Base-by-base conservation (phyloP, 2,329 filamentous ascomycete genomes). In the Chrysosporium queenslandicum region DNA sequence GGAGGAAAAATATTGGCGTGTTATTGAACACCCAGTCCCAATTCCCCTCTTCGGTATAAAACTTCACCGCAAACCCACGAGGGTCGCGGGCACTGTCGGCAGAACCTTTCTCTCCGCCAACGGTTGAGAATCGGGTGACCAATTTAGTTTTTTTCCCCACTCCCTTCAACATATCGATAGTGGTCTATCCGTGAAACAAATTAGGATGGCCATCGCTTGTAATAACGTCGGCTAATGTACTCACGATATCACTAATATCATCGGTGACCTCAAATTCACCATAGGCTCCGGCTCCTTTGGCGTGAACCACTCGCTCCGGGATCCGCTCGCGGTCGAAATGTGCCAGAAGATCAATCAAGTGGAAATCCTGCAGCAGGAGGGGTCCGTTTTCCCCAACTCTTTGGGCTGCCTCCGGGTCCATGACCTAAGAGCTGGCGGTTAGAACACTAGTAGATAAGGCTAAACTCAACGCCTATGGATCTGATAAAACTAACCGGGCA, bases 1-100 rank as follows among this genome's bases (percentile, higher is more conserved):
- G 74, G n/a, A 87, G 63, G 68, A 88, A 87, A 74, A 87, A 88
- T 2, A 86, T 79, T 0, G 84, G 84, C 0, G 82, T 86, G 64
- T 58, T 58, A 43, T 58, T 58, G 45, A 58, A 58, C 6, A 87
- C 83, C 66, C 82, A 74, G 61, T 86, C 83, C 77, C 79, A 85
- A 59, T 86, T 86, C n/a, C 83, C 83, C 59, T 87, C 80, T 16
- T 83, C 79, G 0, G 84, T 87, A 34, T 82, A 76, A 68, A 88
- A 84, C 69, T 87, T 88, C 57, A 86, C 74, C 1, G 82, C 77
- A 61, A 88, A 87, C 0, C 85, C 85, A 61, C 83, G 74, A 8
- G 83, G 83, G 58, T 89, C 85, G 54, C 85, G 79, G 29, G 82
- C 83, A 58, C 79, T 81, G 61, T 88, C 85, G 53, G 83, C 76